A percentile compares a stretch with the other conserved stretches of the same genome.
These are phyloP conservation scores for Tilletia setariae DNA, from an alignment of 1,284 basidiomycete species.

Conservation along the genomic window DNA sequence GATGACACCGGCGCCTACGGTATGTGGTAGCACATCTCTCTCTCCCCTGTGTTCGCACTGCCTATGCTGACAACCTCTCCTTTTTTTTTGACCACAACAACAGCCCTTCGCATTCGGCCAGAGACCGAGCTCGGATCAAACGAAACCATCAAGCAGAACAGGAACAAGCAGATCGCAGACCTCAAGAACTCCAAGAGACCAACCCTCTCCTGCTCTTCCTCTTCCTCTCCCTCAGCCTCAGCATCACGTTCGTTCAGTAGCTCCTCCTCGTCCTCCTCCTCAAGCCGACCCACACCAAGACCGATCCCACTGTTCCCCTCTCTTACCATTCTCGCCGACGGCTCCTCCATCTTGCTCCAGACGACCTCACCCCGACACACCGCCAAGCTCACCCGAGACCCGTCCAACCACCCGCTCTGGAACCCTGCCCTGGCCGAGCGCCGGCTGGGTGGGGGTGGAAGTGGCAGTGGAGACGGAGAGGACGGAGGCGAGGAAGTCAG, in stretches of 20 bases:
- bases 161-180: constrained; percentile 38
- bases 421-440: constrained; percentile 40
- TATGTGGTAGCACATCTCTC: constrained; percentile 11
- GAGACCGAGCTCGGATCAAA: constrained; percentile 52
- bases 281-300: constrained; percentile 33
- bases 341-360: constrained; percentile 48
- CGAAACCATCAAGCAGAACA: constrained; percentile 45
- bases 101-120: constrained; percentile 44
- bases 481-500: constrained; percentile 12
- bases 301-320: constrained; percentile 44
- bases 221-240: constrained; percentile 22
- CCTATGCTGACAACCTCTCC: background rate
- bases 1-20: constrained; percentile 28
- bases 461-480: background rate
- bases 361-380: constrained; percentile 48
- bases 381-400: constrained; percentile 42
- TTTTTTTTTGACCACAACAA: background rate
- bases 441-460: constrained; percentile 31
- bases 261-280: constrained; percentile 16
- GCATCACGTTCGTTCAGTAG: constrained; percentile 21
- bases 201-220: constrained; percentile 21
- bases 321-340: constrained; percentile 48
- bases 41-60: background rate
- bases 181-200: constrained; percentile 39
- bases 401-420: constrained; percentile 53